Evolutionary conservation across 805 yeast species (phyloP), one percentile per base, ranked within the genome.

Genomic region (Candida sithepensis): DNA sequence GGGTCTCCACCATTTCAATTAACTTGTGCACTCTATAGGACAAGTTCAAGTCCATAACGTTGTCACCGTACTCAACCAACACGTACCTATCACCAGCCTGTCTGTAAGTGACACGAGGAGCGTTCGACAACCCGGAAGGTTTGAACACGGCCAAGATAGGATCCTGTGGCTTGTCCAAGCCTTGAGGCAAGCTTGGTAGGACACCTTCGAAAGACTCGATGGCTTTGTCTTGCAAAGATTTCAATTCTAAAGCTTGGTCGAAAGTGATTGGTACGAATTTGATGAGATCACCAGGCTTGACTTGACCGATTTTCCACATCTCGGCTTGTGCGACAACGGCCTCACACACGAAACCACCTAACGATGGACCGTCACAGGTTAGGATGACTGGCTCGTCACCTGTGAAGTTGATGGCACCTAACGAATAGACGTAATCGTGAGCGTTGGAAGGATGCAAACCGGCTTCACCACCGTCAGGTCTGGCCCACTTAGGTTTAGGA

Each of bases 371-470:
- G 70, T 92, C 99, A 64, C 97, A 88, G 2, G 98, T 89, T 66
- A 92, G 76, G 54, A 92, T 90, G 30, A 92, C 99, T 1, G 98
- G 98, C 68, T 92, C 98, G 69, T 94, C 98, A 69, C 99, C 99
- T 32, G 98, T 94, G 66, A 94, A 94, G 69, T 94, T 94, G 66
- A 92, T 85, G 24, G 99, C 98, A 59, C 99, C 98, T 45, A 90
- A 71, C 0, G 98, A 89, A 66, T 92, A 92, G 45, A 92, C 98
- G 63, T 92, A 94, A 71, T 92, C 99, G 65, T 92, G 98, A 39
- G 96, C 91, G 69, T 92, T 92, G n/a, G 97, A 90, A 43, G 99
- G 99, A 72, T 92, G 99, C 62, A 92, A 75, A 48, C 99, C 99
- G 49, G 94, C 99, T 60, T 90, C 96, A 51, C 98, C 99, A 70